Evolutionary conservation across 2,329 filamentous ascomycete species (phyloP).

Genomic region (Colletotrichum tofieldiae): DNA sequence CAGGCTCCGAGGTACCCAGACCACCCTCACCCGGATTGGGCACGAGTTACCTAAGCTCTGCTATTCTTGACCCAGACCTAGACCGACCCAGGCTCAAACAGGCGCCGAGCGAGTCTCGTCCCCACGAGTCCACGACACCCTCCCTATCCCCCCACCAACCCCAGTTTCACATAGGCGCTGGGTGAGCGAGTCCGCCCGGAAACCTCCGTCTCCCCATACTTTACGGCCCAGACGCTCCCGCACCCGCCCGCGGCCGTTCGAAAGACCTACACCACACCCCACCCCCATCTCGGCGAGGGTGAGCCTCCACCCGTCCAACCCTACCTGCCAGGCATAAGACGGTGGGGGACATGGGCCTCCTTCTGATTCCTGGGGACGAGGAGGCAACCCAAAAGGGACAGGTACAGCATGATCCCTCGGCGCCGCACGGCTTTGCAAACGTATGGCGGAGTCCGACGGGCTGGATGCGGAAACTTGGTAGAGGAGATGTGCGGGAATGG

Average conservation of each 20-base stretch:
- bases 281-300: background rate
- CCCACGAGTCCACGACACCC: background rate
- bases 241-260: background rate
- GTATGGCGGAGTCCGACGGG: background rate
- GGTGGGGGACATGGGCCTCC: background rate
- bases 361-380: background rate
- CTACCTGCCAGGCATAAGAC: background rate
- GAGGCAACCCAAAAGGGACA: background rate
- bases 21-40: background rate
- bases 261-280: background rate
- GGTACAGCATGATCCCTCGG: background rate
- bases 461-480: background rate
- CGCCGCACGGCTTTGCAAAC: background rate
- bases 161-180: constrained; percentile 1
- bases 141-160: background rate
- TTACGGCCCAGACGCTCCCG: constrained; percentile 4
- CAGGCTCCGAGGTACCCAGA: background rate
- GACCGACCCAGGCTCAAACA: background rate
- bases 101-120: background rate
- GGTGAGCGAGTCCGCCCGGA: too few relatives aligned
- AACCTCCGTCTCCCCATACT: constrained; percentile 8
- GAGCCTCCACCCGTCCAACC: background rate
- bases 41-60: background rate
- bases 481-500: background rate
- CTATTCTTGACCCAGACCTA: background rate